Evolutionary conservation across 768 basidiomycete species (phyloP).

Genomic region (Naganishia onofrii): DNA sequence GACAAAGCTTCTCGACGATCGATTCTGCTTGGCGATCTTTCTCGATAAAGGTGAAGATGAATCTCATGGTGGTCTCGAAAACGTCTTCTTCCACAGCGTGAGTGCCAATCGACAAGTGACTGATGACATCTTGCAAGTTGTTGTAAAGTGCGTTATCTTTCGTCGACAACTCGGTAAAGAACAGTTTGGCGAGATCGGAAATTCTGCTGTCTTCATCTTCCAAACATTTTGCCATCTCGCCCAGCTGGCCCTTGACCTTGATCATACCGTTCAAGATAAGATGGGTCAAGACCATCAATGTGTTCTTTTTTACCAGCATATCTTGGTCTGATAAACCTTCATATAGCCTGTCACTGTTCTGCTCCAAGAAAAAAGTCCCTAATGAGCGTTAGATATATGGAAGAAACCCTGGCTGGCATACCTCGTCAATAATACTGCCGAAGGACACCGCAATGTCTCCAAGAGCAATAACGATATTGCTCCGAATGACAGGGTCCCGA

Average conservation of each 20-base stretch:
- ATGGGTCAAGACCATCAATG: conserved; percentile 95
- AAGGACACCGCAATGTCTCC: conserved; percentile 99
- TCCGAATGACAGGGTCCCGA: conserved; percentile 80
- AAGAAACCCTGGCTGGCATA: conserved; percentile 56
- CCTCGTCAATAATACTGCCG: conserved; percentile 94
- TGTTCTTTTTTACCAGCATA: conserved; percentile 95
- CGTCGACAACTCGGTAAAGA: conserved; percentile 91
- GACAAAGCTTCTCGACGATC: conserved; percentile 95
- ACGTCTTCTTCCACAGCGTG: conserved; percentile 88
- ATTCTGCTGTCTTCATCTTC: conserved; percentile 85
- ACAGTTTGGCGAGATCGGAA: conserved; percentile 90
- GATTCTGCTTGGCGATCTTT: conserved; percentile 92
- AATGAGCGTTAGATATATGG: neutral
- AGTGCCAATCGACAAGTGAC: conserved; percentile 82
- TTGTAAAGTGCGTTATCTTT: conserved; percentile 99
- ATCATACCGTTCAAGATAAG: conserved; percentile 98
- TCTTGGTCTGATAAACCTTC: conserved; percentile 84
- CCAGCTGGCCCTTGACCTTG: conserved; percentile 97
- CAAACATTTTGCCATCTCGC: conserved; percentile 99
- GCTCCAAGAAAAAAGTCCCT: neutral
- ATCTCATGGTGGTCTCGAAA: conserved; percentile 88
- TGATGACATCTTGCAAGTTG: conserved; percentile 96
- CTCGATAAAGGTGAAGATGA: conserved; percentile 95
- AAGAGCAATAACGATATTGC: conserved; percentile 95
- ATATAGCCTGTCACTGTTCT: conserved; percentile 73